Conservation (phyloP, 768 basidiomycete species). For the Xerocomellus chrysenteron region DNA sequence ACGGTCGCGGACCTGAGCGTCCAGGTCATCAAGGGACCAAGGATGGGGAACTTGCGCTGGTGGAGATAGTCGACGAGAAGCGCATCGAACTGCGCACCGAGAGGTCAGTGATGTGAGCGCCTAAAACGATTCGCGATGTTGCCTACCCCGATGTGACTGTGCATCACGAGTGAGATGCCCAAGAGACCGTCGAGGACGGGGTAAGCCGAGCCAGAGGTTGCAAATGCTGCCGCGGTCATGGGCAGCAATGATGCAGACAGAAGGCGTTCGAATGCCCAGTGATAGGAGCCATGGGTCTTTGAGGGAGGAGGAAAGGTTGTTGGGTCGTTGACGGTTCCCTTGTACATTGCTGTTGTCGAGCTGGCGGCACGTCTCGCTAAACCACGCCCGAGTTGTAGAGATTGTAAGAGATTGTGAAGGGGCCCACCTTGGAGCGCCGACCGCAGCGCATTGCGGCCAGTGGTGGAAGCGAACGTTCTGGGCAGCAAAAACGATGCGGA, state of each 20-base stretch:
- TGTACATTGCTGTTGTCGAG: slow-evolving; percentile 65
- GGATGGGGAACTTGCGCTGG: slow-evolving; percentile 85
- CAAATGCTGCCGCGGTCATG: slow-evolving; percentile 83
- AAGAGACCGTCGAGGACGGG: slow-evolving; percentile 90
- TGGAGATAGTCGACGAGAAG: slow-evolving; percentile 89
- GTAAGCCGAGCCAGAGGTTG: slow-evolving; percentile 69
- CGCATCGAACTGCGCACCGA: slow-evolving; percentile 60
- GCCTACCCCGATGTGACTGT: slow-evolving; percentile 91
- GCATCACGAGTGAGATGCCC: slow-evolving; percentile 84
- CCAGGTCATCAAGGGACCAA: slow-evolving; percentile 76
- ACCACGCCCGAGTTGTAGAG: background rate
- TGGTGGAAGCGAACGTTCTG: slow-evolving; percentile 38
- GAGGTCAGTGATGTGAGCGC: background rate
- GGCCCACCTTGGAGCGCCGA: slow-evolving; percentile 42
- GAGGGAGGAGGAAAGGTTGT: slow-evolving; percentile 83
- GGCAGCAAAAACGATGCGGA: slow-evolving; percentile 48
- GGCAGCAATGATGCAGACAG: slow-evolving; percentile 88
- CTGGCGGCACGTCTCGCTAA: slow-evolving; percentile 43
- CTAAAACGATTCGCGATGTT: background rate
- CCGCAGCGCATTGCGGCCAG: slow-evolving; percentile 40
- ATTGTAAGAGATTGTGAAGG: background rate
- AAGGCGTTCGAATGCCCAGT: slow-evolving; percentile 90
- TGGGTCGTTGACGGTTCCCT: slow-evolving; percentile 94
- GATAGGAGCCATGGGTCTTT: slow-evolving; percentile 85
- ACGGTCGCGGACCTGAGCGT: slow-evolving; percentile 71